phyloP scores from a whole-genome alignment of 257 asterid species.

The Echium plantagineum region DNA sequence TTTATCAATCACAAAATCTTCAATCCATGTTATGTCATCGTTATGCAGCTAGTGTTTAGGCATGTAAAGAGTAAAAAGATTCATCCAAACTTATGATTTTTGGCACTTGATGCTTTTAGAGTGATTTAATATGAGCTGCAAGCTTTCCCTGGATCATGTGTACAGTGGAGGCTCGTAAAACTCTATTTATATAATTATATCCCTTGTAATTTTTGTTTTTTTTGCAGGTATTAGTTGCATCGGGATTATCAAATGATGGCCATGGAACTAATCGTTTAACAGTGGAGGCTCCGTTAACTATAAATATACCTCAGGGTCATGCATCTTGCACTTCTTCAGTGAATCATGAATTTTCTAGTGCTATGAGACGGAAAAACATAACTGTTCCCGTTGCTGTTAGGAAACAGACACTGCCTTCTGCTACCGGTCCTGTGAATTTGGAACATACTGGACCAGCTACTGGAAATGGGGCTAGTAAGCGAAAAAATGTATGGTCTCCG shows the following conservation, averaged over 20 bases:
- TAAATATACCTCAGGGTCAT: slow-evolving; percentile 52
- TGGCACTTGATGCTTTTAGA: too few species aligned
- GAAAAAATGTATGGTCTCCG: slow-evolving; percentile 54
- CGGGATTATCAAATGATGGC: slow-evolving; percentile 46
- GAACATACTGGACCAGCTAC: slow-evolving; percentile 35
- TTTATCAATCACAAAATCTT: background rate
- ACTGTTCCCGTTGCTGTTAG: slow-evolving; percentile 56
- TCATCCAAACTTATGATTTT: too few species aligned
- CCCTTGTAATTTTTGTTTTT: background rate
- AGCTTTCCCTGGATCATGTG: background rate
- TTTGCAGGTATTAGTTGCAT: slow-evolving; percentile 56
- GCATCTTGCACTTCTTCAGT: slow-evolving; percentile 31
- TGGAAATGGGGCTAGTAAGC: slow-evolving; percentile 30
- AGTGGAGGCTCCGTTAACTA: slow-evolving; percentile 73
- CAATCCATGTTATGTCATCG: background rate
- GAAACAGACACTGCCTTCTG: slow-evolving; percentile 44
- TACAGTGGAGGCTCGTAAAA: background rate
- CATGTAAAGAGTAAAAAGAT: too few species aligned
- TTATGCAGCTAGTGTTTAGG: too few species aligned
- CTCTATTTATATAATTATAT: background rate
- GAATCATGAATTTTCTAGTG: slow-evolving; percentile 28
- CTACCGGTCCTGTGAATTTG: slow-evolving; percentile 34
- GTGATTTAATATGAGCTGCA: too few species aligned
- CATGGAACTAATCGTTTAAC: slow-evolving; percentile 35
- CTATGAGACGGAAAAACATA: slow-evolving; percentile 35